These are phyloP conservation scores for Acer saccharum DNA, from an alignment of 345 rosid species.

Conservation along the genomic window DNA sequence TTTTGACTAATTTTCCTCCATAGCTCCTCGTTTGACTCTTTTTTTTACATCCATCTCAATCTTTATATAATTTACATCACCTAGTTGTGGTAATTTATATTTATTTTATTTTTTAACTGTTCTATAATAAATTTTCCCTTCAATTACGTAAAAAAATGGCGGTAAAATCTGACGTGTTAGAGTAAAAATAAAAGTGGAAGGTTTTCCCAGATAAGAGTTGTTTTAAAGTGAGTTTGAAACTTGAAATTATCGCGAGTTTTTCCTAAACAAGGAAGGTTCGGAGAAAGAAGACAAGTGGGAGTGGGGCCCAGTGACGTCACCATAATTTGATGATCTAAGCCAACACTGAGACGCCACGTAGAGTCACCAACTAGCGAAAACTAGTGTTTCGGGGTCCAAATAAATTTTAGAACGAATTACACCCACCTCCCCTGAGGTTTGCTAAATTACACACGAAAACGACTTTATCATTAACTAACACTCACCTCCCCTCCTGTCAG, in stretches of 20 bases:
- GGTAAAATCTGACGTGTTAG: neutral
- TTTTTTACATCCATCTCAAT: too few species aligned
- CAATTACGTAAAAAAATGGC: too few species aligned
- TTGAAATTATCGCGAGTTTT: neutral
- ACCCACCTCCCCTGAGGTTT: too few species aligned
- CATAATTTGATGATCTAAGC: slow-evolving; percentile 4
- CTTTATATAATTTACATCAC: too few species aligned
- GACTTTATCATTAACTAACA: too few species aligned
- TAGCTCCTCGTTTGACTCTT: neutral
- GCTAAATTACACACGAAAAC: too few species aligned
- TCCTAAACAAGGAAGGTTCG: neutral
- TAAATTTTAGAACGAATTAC: too few species aligned
- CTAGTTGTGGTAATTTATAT: neutral
- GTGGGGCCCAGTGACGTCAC: neutral
- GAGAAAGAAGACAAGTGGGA: neutral
- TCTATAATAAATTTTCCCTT: too few species aligned
- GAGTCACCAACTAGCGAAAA: neutral
- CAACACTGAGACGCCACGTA: neutral
- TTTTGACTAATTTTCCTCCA: neutral
- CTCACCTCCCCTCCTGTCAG: too few species aligned
- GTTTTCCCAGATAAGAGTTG: too few species aligned
- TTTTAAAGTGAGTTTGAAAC: neutral
- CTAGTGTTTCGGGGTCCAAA: neutral
- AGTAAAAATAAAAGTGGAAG: neutral
- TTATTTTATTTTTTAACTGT: neutral